Evolutionary conservation across 805 yeast genomes (phyloP), one percentile per base, ranked within the genome.

Genomic region (Candida adriatica): DNA sequence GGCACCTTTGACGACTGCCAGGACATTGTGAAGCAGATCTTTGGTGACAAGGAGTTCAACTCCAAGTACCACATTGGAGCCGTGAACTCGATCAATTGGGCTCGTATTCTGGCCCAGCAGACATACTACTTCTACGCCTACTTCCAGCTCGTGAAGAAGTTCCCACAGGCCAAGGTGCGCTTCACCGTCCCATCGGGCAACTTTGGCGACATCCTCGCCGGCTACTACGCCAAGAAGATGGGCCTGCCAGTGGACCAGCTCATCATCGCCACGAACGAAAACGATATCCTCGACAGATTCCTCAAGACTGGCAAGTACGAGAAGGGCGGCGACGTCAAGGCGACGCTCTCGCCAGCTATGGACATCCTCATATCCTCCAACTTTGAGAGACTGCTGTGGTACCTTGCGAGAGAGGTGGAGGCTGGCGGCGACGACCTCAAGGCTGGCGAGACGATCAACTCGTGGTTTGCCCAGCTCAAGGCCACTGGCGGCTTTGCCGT

Each of bases 1-100:
- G 98, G 98, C 43, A 86, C 96, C 18, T 92, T 92, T 55, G 99
- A 92, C 59, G 96, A 92, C 62, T 92, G 99, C 63, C 99, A 92
- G 66, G 96, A 86, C 52, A 75, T 88, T 36, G 97, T 92, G 41
- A 92, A 92, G 63, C 82, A 80, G 52, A 78, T 90, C 40, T 92
- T 92, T 58, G 92, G 90, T 39, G 98, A 92, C 58, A 63, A 57
- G 32, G 86, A 80, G 42, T 92, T 92, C 69, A 92, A 92, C 62
- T 72, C 70, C 43, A 80, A 77, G 57, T 83, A 88, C 64, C 96
- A 88, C 53, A 81, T 92, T 37, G 98, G 97, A 48, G 98, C 98
- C 13, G 95, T 92, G 40, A 92, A 92, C 65, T 88, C 97, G 29
- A 92, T 92, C 59, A 92, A 92, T 70, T 92, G 98, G 98, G 97